Conservation (phyloP, 1,284 basidiomycete species). For the Rhodotorula sp. region DNA sequence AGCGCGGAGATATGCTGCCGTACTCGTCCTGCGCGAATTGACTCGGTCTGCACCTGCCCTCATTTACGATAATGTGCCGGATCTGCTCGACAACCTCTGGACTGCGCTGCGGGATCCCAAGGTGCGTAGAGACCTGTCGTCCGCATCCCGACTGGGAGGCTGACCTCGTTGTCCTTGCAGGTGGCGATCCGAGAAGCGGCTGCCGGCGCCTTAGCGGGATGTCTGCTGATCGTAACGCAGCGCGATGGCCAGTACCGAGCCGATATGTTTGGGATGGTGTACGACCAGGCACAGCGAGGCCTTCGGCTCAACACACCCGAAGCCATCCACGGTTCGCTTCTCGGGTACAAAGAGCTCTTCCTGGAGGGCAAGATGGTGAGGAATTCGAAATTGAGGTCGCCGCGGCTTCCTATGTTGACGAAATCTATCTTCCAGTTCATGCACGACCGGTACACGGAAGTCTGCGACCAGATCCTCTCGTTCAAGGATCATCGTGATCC, state of each 20-base stretch:
- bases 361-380: slow-evolving; percentile 86
- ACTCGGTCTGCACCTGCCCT: slow-evolving; percentile 79
- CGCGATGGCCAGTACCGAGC: slow-evolving; percentile 49
- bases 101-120: slow-evolving; percentile 75
- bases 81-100: slow-evolving; percentile 87
- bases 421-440: slow-evolving; percentile 27
- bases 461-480: slow-evolving; percentile 85
- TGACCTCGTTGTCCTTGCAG: slow-evolving; percentile 49
- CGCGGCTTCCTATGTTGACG: rapidly evolving
- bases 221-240: slow-evolving; percentile 55
- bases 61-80: slow-evolving; percentile 71
- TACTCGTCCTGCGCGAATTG: slow-evolving; percentile 84
- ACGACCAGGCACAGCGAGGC: slow-evolving; percentile 84
- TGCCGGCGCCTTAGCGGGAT: slow-evolving; percentile 82
- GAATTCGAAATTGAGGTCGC: not conserved
- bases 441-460: slow-evolving; percentile 35
- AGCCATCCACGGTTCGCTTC: slow-evolving; percentile 86
- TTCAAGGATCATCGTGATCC: slow-evolving; percentile 84
- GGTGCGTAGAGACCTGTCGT: slow-evolving; percentile 7
- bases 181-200: slow-evolving; percentile 73
- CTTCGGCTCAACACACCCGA: slow-evolving; percentile 72
- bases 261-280: slow-evolving; percentile 67
- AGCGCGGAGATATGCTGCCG: slow-evolving; percentile 73
- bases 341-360: slow-evolving; percentile 88
- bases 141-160: not conserved